Evolutionary conservation across 495 filamentous ascomycete genomes (phyloP).

Genomic region (Aspergillus panamensis): DNA sequence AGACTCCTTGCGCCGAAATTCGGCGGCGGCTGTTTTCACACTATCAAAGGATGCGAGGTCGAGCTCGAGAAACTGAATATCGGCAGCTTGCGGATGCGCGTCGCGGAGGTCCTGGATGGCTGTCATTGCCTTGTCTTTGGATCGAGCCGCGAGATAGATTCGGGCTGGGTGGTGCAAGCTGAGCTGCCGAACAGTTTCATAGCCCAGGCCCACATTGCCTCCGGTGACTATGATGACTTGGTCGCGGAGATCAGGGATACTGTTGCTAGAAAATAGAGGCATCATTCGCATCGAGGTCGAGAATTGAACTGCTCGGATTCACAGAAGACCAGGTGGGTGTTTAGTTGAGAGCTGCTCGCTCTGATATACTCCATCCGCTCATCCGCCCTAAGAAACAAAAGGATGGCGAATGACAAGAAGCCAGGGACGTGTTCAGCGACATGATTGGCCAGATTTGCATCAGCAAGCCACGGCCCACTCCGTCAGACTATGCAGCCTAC

Average conservation of each 20-base stretch:
- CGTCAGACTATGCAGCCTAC: too few relatives aligned
- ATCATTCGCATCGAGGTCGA: not conserved
- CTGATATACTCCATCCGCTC: too few relatives aligned
- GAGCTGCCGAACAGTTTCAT: conserved; percentile 28
- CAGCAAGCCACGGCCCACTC: too few relatives aligned
- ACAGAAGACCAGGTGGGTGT: not conserved
- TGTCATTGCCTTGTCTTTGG: not conserved
- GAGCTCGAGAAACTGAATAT: conserved; percentile 4
- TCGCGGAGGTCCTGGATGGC: not conserved
- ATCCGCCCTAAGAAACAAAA: too few relatives aligned
- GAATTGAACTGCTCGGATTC: too few relatives aligned
- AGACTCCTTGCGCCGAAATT: not conserved
- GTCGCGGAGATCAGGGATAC: conserved; percentile 1
- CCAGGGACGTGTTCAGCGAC: too few relatives aligned
- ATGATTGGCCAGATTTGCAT: too few relatives aligned
- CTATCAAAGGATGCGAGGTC: conserved; percentile 7
- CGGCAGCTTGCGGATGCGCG: not conserved
- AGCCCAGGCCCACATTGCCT: conserved; percentile 40
- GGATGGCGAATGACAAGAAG: too few relatives aligned
- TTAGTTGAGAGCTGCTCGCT: too few relatives aligned
- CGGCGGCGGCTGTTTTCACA: conserved; percentile 2
- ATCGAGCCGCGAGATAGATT: conserved; percentile 9
- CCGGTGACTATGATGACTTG: conserved; percentile 39
- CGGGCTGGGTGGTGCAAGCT: not conserved
- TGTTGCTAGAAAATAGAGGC: not conserved